Conservation (phyloP, 2,329 filamentous ascomycete species). For the Pyricularia pennisetigena region DNA sequence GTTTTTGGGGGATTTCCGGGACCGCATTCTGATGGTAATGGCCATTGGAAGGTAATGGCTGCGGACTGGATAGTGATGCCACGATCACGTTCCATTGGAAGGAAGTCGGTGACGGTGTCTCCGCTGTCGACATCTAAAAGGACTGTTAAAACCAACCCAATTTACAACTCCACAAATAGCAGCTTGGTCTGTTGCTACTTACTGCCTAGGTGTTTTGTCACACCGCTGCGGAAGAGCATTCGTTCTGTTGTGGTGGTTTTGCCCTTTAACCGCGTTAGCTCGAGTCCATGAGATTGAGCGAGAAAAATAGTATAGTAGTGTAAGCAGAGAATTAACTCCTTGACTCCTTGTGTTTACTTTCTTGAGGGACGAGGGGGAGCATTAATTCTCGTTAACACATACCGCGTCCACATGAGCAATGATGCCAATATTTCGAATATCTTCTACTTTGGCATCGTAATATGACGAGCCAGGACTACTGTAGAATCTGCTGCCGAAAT, state of each 20-base stretch:
- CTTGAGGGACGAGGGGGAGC: not conserved
- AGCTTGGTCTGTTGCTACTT: constrained; percentile 13
- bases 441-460: constrained; percentile 34
- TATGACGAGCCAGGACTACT: constrained; percentile 7
- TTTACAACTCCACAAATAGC: constrained; percentile 7
- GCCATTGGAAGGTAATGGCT: constrained; percentile 93
- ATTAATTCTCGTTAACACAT: constrained; percentile 17
- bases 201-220: constrained; percentile 75
- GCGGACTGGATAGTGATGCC: constrained; percentile 98
- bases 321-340: not conserved
- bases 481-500: constrained; percentile 5
- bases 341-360: constrained; percentile 7
- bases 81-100: constrained; percentile 81
- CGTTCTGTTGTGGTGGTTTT: constrained; percentile 99
- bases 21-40: constrained; percentile 39
- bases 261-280: constrained; percentile 37
- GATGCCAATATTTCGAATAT: constrained; percentile 91
- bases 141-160: not conserved
- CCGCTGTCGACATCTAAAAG: constrained; percentile 78
- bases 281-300: not conserved
- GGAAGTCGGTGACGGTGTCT: constrained; percentile 93
- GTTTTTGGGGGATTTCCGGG: constrained; percentile 44
- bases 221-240: constrained; percentile 94
- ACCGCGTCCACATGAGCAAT: constrained; percentile 96
- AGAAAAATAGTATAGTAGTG: not conserved